phyloP scores from a whole-genome alignment of 805 yeast genomes.

The Phaffomyces opuntiae region DNA sequence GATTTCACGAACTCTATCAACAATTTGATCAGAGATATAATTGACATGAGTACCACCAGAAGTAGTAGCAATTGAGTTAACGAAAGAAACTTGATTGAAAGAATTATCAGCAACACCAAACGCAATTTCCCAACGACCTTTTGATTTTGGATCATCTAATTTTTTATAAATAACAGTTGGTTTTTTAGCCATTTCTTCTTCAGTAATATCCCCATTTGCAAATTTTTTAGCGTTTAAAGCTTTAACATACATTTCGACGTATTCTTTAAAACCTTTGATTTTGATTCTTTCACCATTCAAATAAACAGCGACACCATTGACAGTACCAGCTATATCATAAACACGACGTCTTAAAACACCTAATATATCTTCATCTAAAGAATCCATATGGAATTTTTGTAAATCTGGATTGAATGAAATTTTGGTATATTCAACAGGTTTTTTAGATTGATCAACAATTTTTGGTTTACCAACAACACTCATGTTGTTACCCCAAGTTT shows the following conservation, averaged over 20 bases:
- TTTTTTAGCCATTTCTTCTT: slow-evolving; percentile 31
- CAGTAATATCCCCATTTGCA: slow-evolving; percentile 23
- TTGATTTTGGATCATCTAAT: slow-evolving; percentile 45
- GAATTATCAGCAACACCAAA: slow-evolving; percentile 87
- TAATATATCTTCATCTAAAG: slow-evolving; percentile 72
- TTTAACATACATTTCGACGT: slow-evolving; percentile 82
- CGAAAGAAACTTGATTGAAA: slow-evolving; percentile 93
- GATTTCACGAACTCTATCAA: slow-evolving; percentile 64
- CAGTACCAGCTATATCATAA: slow-evolving; percentile 92
- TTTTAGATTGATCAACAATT: slow-evolving; percentile 38
- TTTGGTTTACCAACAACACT: slow-evolving; percentile 65
- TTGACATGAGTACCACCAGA: slow-evolving; percentile 95
- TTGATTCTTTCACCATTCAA: slow-evolving; percentile 69
- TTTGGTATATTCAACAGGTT: slow-evolving; percentile 72
- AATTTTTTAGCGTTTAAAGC: slow-evolving; percentile 48
- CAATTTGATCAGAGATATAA: slow-evolving; percentile 76
- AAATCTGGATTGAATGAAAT: slow-evolving; percentile 87
- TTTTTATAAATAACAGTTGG: slow-evolving; percentile 73
- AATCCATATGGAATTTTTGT: slow-evolving; percentile 75
- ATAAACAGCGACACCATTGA: slow-evolving; percentile 69
- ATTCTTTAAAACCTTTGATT: slow-evolving; percentile 71
- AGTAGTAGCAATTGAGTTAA: slow-evolving; percentile 95
- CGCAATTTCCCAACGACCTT: slow-evolving; percentile 85
- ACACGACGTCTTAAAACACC: slow-evolving; percentile 90
- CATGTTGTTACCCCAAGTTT: slow-evolving; percentile 89